Evolutionary conservation across 768 basidiomycete species (phyloP).

Genomic region (Melanogaster broomeanus): DNA sequence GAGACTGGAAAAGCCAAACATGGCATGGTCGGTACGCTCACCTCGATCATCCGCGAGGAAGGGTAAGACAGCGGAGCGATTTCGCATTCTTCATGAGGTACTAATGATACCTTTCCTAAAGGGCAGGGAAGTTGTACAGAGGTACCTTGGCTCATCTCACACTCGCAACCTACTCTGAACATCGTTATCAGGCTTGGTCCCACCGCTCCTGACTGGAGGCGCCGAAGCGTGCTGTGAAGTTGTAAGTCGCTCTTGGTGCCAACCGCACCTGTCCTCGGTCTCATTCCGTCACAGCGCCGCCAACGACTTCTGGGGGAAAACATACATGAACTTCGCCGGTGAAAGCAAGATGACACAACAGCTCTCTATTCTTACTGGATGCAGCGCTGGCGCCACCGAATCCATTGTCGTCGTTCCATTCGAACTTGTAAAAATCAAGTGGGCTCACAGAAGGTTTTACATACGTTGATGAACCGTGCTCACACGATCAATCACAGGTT

Average conservation of each 20-base stretch:
- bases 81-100: not conserved
- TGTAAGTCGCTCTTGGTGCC: constrained; percentile 46
- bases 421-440: constrained; percentile 91
- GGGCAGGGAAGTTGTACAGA: constrained; percentile 83
- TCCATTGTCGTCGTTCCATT: constrained; percentile 95
- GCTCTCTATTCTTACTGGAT: constrained; percentile 89
- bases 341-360: constrained; percentile 84
- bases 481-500: constrained; percentile 45
- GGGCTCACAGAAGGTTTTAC: constrained; percentile 20
- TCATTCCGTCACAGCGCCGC: constrained; percentile 53
- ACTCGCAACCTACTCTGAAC: not conserved
- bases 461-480: not conserved
- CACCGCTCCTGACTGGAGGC: constrained; percentile 94
- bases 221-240: constrained; percentile 97
- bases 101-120: constrained; percentile 30
- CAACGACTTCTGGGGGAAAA: constrained; percentile 97
- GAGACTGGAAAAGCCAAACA: constrained; percentile 75
- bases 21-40: constrained; percentile 83
- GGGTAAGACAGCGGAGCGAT: constrained; percentile 59
- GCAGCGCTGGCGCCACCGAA: constrained; percentile 94
- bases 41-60: constrained; percentile 83
- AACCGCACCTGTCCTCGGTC: not conserved
- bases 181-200: constrained; percentile 70
- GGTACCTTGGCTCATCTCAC: constrained; percentile 42
- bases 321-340: constrained; percentile 60